Evolutionary conservation across 805 yeast species (phyloP).

Genomic region (Kluyveromyces wickerhamii): DNA sequence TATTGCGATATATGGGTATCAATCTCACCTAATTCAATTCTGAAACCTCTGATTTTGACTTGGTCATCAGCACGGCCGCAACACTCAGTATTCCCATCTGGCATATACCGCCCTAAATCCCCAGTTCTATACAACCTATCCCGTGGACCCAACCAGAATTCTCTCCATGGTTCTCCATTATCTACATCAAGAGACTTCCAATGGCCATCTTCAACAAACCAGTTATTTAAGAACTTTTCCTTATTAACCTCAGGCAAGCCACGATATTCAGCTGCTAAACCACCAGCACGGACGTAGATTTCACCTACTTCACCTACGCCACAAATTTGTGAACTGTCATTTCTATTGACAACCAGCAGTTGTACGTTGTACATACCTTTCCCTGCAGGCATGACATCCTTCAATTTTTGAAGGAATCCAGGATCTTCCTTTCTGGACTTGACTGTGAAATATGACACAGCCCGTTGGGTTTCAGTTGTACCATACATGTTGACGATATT

Average conservation of each 20-base stretch:
- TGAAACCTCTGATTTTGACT: constrained; percentile 95
- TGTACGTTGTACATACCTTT: constrained; percentile 96
- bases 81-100: constrained; percentile 97
- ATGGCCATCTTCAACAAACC: constrained; percentile 68
- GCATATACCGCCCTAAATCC: constrained; percentile 91
- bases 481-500: constrained; percentile 97
- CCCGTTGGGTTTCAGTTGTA: constrained; percentile 97
- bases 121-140: constrained; percentile 96
- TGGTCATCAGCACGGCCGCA: constrained; percentile 99
- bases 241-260: constrained; percentile 83
- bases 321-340: constrained; percentile 82
- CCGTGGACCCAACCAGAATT: constrained; percentile 86
- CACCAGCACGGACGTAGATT: constrained; percentile 96
- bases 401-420: constrained; percentile 68
- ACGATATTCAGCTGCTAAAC: constrained; percentile 93
- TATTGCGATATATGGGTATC: constrained; percentile 96
- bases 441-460: constrained; percentile 91
- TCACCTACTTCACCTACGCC: constrained; percentile 99
- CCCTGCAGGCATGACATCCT: constrained; percentile 98
- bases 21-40: constrained; percentile 97
- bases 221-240: constrained; percentile 80
- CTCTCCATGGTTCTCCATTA: constrained; percentile 54
- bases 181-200: constrained; percentile 54
- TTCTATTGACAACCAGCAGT: constrained; percentile 83
- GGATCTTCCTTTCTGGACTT: constrained; percentile 64